Percentiles rank a stretch among this genome's conserved stretches.
Evolutionary conservation across 768 basidiomycete species (phyloP).

Genomic region (Xerocomus brunneocitrinus): DNA sequence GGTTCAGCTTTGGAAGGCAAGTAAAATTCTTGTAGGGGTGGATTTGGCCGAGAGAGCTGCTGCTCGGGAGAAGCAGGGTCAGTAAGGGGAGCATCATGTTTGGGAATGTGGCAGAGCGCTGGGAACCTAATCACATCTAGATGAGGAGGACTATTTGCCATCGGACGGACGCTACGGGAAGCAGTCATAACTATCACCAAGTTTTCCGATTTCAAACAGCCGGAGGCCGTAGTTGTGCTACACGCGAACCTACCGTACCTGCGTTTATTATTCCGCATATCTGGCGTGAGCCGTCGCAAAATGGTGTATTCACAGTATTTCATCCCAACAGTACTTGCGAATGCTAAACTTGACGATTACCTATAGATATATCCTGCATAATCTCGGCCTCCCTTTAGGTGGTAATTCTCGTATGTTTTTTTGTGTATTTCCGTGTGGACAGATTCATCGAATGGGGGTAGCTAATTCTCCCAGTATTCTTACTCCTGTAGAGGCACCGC

Average conservation of each 20-base stretch:
- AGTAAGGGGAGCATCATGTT: slow-evolving; percentile 4
- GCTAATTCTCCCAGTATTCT: neutral
- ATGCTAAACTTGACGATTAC: slow-evolving; percentile 4
- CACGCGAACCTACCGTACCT: slow-evolving; percentile 7
- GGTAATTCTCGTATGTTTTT: neutral
- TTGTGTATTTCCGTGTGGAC: neutral
- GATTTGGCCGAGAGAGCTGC: slow-evolving; percentile 82
- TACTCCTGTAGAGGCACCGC: neutral
- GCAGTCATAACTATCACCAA: slow-evolving; percentile 11
- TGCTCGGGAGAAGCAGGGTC: slow-evolving; percentile 39
- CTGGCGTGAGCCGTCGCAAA: slow-evolving; percentile 6
- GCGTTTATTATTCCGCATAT: slow-evolving; percentile 5
- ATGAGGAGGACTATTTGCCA: slow-evolving; percentile 5
- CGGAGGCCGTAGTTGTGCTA: slow-evolving; percentile 2
- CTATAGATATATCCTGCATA: slow-evolving; percentile 15
- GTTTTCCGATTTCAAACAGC: neutral
- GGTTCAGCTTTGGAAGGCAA: slow-evolving; percentile 98
- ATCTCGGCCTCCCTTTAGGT: neutral
- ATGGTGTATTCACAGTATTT: slow-evolving; percentile 10
- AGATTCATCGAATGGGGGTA: neutral
- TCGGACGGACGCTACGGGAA: slow-evolving; percentile 5
- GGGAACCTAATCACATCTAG: slow-evolving; percentile 13
- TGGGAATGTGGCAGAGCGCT: neutral
- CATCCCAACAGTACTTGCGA: neutral
- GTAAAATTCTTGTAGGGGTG: slow-evolving; percentile 89